Evolutionary conservation across 257 asterid species (phyloP).

Genomic region (Solanum arcanum): DNA sequence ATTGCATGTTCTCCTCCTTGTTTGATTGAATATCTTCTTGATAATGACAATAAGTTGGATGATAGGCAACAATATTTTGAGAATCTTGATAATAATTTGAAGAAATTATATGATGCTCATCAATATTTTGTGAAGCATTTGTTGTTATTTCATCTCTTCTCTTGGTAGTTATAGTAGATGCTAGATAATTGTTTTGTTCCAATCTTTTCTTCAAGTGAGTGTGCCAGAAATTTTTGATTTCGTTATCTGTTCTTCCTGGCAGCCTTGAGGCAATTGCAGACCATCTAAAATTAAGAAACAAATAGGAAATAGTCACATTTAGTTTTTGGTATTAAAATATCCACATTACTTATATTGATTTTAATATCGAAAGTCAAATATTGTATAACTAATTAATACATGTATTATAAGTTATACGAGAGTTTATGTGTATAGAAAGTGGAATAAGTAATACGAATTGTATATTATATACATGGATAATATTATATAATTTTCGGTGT

Average conservation of each 20-base stretch:
- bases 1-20: background rate
- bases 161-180: background rate
- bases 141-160: background rate
- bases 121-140: background rate
- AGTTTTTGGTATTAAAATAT: background rate
- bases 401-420: background rate
- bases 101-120: background rate
- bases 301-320: background rate
- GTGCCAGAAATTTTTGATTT: conserved; percentile 19
- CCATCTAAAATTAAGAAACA: conserved; percentile 5
- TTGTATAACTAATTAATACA: background rate
- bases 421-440: background rate
- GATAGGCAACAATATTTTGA: background rate
- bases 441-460: background rate
- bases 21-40: background rate
- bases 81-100: background rate
- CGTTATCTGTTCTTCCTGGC: conserved; percentile 23
- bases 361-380: background rate
- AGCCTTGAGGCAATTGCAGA: conserved; percentile 16
- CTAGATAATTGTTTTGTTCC: background rate
- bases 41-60: background rate
- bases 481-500: too few species aligned
- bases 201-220: conserved; percentile 19
- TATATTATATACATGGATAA: background rate
- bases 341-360: background rate